These are phyloP conservation scores for Amyloporia xantha DNA, from an alignment of 768 basidiomycete species.

Conservation along the genomic window DNA sequence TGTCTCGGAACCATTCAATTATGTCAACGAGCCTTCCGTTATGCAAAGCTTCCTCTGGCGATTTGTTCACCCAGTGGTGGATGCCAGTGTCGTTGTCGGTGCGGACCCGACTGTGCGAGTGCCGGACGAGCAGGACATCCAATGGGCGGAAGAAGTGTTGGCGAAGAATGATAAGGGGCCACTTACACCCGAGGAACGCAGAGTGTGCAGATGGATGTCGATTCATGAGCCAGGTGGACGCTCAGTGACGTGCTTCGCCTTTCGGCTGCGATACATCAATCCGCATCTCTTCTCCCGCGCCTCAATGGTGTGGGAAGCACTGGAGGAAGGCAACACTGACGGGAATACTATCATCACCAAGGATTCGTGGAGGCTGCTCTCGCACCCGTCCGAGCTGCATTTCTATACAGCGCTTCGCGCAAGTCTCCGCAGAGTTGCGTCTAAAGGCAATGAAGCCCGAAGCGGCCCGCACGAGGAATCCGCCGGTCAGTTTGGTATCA, in stretches of 20 bases:
- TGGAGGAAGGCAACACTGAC: neutral
- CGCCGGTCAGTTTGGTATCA: neutral
- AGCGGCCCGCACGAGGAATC: neutral
- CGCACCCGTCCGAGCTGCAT: conserved; percentile 2
- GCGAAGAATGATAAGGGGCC: neutral
- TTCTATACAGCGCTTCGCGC: conserved; percentile 1
- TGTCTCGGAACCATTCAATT: conserved; percentile 1
- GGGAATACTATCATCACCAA: conserved; percentile 6
- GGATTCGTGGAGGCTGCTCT: conserved; percentile 11
- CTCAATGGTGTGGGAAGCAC: conserved; percentile 9
- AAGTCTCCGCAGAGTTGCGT: neutral
- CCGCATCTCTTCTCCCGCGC: conserved; percentile 10
- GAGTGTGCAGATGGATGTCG: neutral
- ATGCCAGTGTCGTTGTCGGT: neutral
- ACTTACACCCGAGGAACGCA: neutral
- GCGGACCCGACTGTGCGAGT: neutral
- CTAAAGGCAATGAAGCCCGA: neutral
- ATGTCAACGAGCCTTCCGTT: neutral
- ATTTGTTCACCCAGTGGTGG: conserved; percentile 6
- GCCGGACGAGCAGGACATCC: neutral
- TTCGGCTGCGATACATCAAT: conserved; percentile 2
- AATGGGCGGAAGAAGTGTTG: neutral
- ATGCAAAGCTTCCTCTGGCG: conserved; percentile 12
- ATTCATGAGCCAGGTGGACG: neutral
- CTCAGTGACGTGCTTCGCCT: neutral